These are phyloP conservation scores for Yamadazyma olivae DNA, from an alignment of 805 yeast species.

Conservation along the genomic window DNA sequence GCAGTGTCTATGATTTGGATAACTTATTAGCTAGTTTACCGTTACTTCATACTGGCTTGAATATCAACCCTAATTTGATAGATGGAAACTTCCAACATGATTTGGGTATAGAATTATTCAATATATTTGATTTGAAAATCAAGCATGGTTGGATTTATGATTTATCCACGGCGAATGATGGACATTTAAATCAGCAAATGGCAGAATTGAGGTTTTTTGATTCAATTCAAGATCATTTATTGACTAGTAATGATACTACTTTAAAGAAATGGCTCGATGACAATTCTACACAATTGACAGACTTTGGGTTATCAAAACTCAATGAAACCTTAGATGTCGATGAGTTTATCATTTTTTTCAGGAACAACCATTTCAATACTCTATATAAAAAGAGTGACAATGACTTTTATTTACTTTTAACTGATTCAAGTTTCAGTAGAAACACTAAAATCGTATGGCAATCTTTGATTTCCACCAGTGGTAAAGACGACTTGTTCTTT, in stretches of 20 bases:
- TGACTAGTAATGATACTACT: conserved; percentile 19
- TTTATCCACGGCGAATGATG: background rate
- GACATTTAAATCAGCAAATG: conserved; percentile 3
- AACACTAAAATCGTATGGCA: conserved; percentile 75
- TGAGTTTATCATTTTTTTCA: conserved; percentile 67
- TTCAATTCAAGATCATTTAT: conserved; percentile 54
- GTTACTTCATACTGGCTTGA: conserved; percentile 63
- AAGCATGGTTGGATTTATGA: conserved; percentile 77
- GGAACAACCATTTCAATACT: conserved; percentile 88
- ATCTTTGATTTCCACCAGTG: conserved; percentile 61
- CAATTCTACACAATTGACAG: conserved; percentile 76
- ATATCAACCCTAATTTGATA: conserved; percentile 64
- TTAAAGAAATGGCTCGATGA: conserved; percentile 41
- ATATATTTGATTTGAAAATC: conserved; percentile 54
- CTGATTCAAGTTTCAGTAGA: conserved; percentile 65
- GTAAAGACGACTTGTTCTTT: conserved; percentile 66
- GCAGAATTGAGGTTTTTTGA: conserved; percentile 35
- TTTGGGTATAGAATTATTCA: conserved; percentile 54
- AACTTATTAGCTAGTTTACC: conserved; percentile 57
- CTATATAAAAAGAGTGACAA: conserved; percentile 48
- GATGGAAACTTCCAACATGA: conserved; percentile 49
- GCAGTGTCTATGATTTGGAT: conserved; percentile 18
- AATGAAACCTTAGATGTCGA: conserved; percentile 45
- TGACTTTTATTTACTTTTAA: conserved; percentile 61
- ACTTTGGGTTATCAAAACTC: conserved; percentile 54